Base-by-base conservation (phyloP, 345 rosid genomes). In the Eutrema yunnanense region DNA sequence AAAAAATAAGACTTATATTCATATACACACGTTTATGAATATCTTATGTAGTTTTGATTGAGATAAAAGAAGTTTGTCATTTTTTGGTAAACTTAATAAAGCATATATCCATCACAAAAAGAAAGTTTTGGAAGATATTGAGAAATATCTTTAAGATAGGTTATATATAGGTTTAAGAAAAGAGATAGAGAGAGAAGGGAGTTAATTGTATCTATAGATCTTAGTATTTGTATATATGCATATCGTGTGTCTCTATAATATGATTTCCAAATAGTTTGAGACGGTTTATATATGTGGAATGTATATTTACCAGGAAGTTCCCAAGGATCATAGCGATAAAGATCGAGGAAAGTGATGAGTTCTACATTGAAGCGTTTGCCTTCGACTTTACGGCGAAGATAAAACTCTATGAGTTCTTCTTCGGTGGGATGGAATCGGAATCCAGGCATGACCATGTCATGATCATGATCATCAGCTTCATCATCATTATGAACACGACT, bases 301-400 rank as follows among this genome's bases (percentile, higher is more conserved):
- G 57, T 30, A 38, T 66, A 63, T n/a, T 71, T 84, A 95, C 99
- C 99, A 26, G 99, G 99, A 71, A 96, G 99, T 38, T 96, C 99
- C 99, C 99, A 96, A 50, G 99, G 99, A 87, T 96, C 99, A 76
- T 88, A 90, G 73, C 97, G 97, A 82, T 96, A 96, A 65, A 96
- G 99, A 82, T 96, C 99, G 50, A 96, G 90, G 81, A 92, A 96
- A 82, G 99, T 90, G 62, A 96, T 92, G 84, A 96, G 97, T 73
- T 96, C 99, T 22, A 92, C 96, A 37, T 92, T 92, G 84, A 96
- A 96, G 38, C 89, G 96, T 73, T 96, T 96, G 84, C 99, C 99
- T 89, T 96, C 97, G 0, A 96, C 97, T 88, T 96, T 96, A 78
- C 99, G 96, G 84, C 99, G 97, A 81, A 96, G 99, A 86, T 96